Base-by-base conservation (phyloP, 495 filamentous ascomycete genomes). In the Aspergillus ostianus region DNA sequence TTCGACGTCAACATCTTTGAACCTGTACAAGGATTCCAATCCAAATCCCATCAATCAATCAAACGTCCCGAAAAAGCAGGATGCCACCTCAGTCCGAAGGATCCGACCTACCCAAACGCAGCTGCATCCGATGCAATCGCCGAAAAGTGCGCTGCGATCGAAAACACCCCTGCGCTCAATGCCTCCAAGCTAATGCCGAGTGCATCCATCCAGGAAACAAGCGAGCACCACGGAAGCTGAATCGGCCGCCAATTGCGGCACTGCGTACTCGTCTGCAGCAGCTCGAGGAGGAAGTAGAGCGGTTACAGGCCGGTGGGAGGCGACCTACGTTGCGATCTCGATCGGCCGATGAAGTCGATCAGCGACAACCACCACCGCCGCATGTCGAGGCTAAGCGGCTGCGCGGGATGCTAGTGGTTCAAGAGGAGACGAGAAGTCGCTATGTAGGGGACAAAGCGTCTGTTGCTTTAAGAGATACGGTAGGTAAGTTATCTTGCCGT, bases 251-350 rank as follows among this genome's bases (percentile, higher is more conserved):
- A 45, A 58, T 64, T n/a, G 29, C 55, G 36, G 89, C 91, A 64
- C 70, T 92, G 12, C 74, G 92, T 70, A 84, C 87, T 62, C 77
- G 88, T 30, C 20, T 94, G 66, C 75, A 84, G 46, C 84, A 85
- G 64, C 68, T 92, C 21, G 90, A 93, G 64, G 84, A 84, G 17
- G 89, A 92, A 21, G 88, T 92, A 10, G 75, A 85, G 26, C 47
- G 48, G 49, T 67, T 91, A 46, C 77, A 41, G 36, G 36, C 36
- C 12, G 36, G 10, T 17, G 79, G 6, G 51, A 52, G 46, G 13
- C 18, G 6, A 41, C 15, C 7, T 23, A 10, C 8, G 4, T 13
- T 7, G 26, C 2, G 54, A 20, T 41, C 18, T 48, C 7, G 30
- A 50, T 27, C 47, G 23, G 19, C 47, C 20, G n/a, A 17, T 36